phyloP scores from a whole-genome alignment of 768 basidiomycete genomes.

The Lactarius sp. region DNA sequence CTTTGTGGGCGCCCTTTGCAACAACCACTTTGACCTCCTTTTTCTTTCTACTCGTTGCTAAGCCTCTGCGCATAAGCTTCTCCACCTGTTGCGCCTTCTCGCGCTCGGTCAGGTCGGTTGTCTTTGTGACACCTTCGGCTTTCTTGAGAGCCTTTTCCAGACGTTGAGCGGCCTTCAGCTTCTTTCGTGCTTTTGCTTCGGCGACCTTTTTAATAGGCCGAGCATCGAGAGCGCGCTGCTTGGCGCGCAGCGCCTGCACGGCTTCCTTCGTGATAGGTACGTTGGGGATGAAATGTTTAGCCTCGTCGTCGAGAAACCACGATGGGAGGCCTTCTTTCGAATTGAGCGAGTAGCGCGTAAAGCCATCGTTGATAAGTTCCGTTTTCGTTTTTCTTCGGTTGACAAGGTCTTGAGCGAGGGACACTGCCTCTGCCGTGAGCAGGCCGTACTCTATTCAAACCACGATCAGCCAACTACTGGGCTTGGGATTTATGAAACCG shows the following conservation, averaged over 20 bases:
- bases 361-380: constrained; percentile 89
- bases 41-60: constrained; percentile 63
- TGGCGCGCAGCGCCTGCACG: constrained; percentile 73
- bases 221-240: constrained; percentile 90
- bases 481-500: constrained; percentile 26
- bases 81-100: constrained; percentile 94
- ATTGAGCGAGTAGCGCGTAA: constrained; percentile 89
- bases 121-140: constrained; percentile 88
- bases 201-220: constrained; percentile 99
- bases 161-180: constrained; percentile 77
- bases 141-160: constrained; percentile 94
- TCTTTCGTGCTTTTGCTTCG: constrained; percentile 97
- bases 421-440: constrained; percentile 83
- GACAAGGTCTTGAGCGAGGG: constrained; percentile 84
- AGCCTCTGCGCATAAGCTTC: constrained; percentile 81
- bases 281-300: constrained; percentile 88
- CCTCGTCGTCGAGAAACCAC: constrained; percentile 98
- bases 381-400: constrained; percentile 88
- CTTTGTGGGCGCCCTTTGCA: constrained; percentile 85
- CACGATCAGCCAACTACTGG: neutral
- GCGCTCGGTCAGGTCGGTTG: constrained; percentile 85
- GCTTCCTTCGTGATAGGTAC: constrained; percentile 98
- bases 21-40: constrained; percentile 85
- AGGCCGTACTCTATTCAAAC: constrained; percentile 64
- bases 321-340: constrained; percentile 87